Evolutionary conservation across 108 stramenopile species (phyloP).

Genomic region (Nitzschia palea): DNA sequence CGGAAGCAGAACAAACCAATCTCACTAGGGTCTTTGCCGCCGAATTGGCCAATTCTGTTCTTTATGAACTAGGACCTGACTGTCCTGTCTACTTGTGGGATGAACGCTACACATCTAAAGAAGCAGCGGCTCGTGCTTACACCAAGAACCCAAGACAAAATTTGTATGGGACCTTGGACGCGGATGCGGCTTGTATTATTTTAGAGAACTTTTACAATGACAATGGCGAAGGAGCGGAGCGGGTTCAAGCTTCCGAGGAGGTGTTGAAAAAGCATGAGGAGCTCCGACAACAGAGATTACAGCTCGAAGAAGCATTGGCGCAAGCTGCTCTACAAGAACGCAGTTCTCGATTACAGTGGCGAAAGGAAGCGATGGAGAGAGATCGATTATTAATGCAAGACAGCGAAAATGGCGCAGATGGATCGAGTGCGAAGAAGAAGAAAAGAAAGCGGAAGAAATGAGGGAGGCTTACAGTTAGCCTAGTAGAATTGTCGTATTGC

Average conservation of each 20-base stretch:
- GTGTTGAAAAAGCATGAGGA: constrained; percentile 19
- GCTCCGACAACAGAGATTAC: background rate
- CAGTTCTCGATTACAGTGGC: constrained; percentile 17
- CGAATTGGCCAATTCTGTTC: constrained; percentile 29
- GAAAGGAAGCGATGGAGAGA: constrained; percentile 40
- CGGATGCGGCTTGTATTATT: constrained; percentile 82
- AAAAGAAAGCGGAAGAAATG: constrained; percentile 22
- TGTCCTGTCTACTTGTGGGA: constrained; percentile 69
- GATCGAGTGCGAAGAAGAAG: constrained; percentile 43
- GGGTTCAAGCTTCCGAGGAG: constrained; percentile 13
- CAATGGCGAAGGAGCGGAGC: constrained; percentile 46
- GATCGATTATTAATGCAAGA: constrained; percentile 18
- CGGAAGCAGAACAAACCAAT: constrained; percentile 66
- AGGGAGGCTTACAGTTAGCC: too few species aligned
- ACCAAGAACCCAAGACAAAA: constrained; percentile 37
- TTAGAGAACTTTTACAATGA: constrained; percentile 78
- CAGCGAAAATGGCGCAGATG: too few species aligned
- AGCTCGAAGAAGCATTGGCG: constrained; percentile 13
- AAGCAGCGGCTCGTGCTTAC: constrained; percentile 58
- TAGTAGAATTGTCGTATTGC: too few species aligned
- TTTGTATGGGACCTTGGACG: constrained; percentile 63
- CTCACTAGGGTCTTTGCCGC: constrained; percentile 59
- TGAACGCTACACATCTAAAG: constrained; percentile 83
- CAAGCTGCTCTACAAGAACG: constrained; percentile 25
- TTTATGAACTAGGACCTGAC: constrained; percentile 41